Evolutionary conservation across 352 stramenopile species (phyloP), one percentile per base, ranked within the genome.

Genomic region (Phytophthora cryptogea): DNA sequence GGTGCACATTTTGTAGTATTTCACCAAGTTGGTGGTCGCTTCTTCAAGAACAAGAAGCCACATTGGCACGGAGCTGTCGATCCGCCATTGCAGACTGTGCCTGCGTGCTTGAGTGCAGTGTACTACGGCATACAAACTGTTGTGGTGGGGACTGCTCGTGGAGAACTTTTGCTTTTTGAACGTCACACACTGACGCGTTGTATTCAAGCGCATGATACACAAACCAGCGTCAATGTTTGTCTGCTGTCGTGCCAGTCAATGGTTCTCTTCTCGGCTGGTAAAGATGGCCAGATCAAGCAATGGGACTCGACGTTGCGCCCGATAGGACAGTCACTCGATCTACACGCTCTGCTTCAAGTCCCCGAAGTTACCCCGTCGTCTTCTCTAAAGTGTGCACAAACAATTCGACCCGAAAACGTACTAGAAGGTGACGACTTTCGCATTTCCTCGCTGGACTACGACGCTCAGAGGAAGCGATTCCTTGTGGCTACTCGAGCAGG

Each of bases 291-390:
- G 9, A 68, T 92, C 31, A 86, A 86, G 56, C 83, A 92, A 73
- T 95, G 84, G 84, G 84, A 95, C 54, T 88, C 80, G 23, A 92
- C 83, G 0, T 61, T 92, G 8, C 70, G 70, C 8, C 72, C 85
- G 0, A 89, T 94, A n/a, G 85, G 85, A 10, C 76, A 88, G 31
- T 46, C 76, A 1, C 62, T 91, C 5, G 83, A 92, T 51, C 44
- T 94, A 3, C 82, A 90, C 45, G 43, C 70, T 17, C 3, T 66
- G 20, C 8, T 78, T 28, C 33, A 41, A 20, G 17, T 43, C 16
- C 55, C 58, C 13, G 14, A 54, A 53, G 28, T 51, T 0, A 47
- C 48, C 7, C 26, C 43, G 8, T 32, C 61, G 26, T 43, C 35
- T 16, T 55, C 40, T 13, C 9, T 28, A 17, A 44, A 44, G 35